Percentiles rank a stretch among this genome's conserved stretches.
Evolutionary conservation across 106 monocot species (phyloP).

Genomic region (Cymbidium sinense): DNA sequence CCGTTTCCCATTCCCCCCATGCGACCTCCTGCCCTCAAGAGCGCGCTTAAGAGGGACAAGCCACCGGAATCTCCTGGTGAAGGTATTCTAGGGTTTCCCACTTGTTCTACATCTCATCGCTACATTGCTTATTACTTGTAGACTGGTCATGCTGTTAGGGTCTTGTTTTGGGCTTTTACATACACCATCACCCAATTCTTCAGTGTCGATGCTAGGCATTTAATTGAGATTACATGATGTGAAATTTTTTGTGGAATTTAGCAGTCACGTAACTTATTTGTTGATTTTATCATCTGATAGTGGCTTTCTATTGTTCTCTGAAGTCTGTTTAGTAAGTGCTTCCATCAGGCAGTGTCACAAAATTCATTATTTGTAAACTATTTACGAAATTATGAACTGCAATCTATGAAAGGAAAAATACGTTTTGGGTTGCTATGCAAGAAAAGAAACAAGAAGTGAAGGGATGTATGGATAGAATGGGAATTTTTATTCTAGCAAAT

Average conservation of each 20-base stretch:
- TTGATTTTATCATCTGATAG: not conserved
- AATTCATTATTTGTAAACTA: no score
- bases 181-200: no score
- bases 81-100: conserved; percentile 25
- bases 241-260: not conserved
- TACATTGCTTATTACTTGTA: not conserved
- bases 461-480: no score
- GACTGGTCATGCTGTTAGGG: not conserved
- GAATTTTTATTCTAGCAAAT: no score
- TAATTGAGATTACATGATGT: not conserved
- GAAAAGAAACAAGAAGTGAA: not conserved
- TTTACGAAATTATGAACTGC: no score
- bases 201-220: not conserved
- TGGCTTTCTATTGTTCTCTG: not conserved
- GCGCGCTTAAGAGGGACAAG: conserved; percentile 9
- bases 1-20: not conserved
- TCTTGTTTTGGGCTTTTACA: no score
- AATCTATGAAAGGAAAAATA: no score
- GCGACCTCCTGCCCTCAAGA: conserved; percentile 13
- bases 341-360: not conserved
- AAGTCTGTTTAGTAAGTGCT: not conserved
- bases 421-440: no score
- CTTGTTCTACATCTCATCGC: no score
- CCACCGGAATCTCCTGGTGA: conserved; percentile 19
- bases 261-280: not conserved